Evolutionary conservation across 257 asterid genomes (phyloP), one percentile per base, ranked within the genome.

Genomic region (Solanum etuberosum): DNA sequence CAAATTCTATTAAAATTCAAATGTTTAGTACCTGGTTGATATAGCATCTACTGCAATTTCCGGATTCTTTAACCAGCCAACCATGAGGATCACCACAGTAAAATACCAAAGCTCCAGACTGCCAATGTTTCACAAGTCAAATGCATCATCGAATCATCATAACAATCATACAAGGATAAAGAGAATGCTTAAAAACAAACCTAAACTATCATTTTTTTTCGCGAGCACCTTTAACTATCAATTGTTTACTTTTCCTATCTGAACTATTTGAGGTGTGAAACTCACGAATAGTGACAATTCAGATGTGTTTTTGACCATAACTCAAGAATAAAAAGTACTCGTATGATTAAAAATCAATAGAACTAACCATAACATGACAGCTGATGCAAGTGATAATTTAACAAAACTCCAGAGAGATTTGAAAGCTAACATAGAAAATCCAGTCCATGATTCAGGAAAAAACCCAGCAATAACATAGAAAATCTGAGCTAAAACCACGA

Each of bases 81-180:
- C 98, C 98, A 95, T 93, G 61, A 96, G 96, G 78, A 93, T 93
- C 87, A 95, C 94, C 73, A 91, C 86, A 7, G 97, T 92, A 61
- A 87, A 91, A 89, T 95, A 96, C 99, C 99, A 96, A 15, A 96
- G 85, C 89, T 96, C 99, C 92, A 96, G 90, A 92, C 98, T 96
- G 93, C 88, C 57, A 88, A 67, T 43, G 43, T 54, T 40, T 32
- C 73, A 85, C 59, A 46, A 80, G n/a, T 27, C 84, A 80, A 43
- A 80, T 16, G 27, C 16, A 43, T 42, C 85, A 76, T 80, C 4
- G 43, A 5, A 72, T 72, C 80, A 34, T 72, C 46, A 20, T 27
- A 35, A 84, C 68, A 86, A 40, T 83, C 31, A 1, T 29, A 38
- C 5, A 31, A 82, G 63, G 7, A 54, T 54, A 61, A 61, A 23